Evolutionary conservation across 139 green algal species (phyloP), one percentile per base, ranked within the genome.

Genomic region (Closterium sp.): DNA sequence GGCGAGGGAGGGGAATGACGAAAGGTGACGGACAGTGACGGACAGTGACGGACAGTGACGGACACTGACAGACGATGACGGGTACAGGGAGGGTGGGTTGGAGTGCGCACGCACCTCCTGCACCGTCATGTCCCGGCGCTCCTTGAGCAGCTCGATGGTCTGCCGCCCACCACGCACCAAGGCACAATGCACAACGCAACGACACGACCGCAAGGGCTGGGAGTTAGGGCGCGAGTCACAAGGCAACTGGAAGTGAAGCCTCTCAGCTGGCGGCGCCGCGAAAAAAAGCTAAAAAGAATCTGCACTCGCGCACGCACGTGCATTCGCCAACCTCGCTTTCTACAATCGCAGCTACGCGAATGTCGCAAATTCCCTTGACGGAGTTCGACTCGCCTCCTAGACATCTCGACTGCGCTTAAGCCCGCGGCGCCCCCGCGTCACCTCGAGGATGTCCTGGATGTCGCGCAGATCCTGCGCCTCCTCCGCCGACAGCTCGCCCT

Each of bases 31-130:
- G 25, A 0, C 25, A 12, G 0, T 16, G 55, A 76, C 55, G 12
- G 38, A 66, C 38, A 12, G 21, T 10, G 9, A 69, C 43, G 43
- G 55, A 76, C 23, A 64, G 12, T 76, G 23, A 76, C 12, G 55
- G 55, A 28, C 55, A 76, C 43, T 69, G 43, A 69, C 38, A 12
- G 38, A 66, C 38, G 21, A 66, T 16, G 1, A 66, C 38, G 38
- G 4, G 21, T 12, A n/a, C n/a, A n/a, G n/a, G n/a, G n/a, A n/a
- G n/a, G n/a, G n/a, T n/a, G n/a, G n/a, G n/a, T n/a, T n/a, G n/a
- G n/a, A n/a, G n/a, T n/a, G n/a, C n/a, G n/a, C n/a, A n/a, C 38
- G 36, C 81, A 94, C 91, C 92, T 94, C 92, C 32, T 95, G 95
- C 25, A 94, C 92, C 43, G 92, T 87, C 92, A 94, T 94, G 92